Base-by-base conservation (phyloP, 345 rosid species). In the Aurinia saxatilis region DNA sequence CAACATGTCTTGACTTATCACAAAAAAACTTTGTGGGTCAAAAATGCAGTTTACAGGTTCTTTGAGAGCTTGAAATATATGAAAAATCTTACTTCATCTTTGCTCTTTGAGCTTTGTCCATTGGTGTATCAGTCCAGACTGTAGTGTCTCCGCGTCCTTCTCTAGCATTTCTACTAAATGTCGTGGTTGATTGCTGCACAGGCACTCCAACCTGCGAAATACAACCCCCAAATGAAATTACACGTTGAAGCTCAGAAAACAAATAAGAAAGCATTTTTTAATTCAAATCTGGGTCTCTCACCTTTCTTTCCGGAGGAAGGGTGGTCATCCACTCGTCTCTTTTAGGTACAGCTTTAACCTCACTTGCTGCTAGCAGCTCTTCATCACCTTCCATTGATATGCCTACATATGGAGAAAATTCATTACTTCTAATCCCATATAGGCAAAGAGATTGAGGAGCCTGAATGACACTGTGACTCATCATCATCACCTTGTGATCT, bases 301-400 rank as follows among this genome's bases (percentile, higher is more conserved):
- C 96, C 71, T 85, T 88, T 72, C 89, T 79, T 77, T 92, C 96
- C 34, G 95, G 95, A 65, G 98, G 98, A 36, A 92, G 77, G 17
- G 85, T 82, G 51, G 96, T 92, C 98, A 92, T 92, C 98, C 98
- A 92, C 81, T 92, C 98, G 7, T 92, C 96, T 67, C 98, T 77
- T 74, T 70, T 72, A 59, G 81, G 93, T 34, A 75, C 74, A 27
- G 62, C 89, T 66, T 89, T 85, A 68, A 81, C 90, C 63, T 88
- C 86, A 15, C 76, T 57, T 40, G 80, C 84, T 3, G 81, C 93
- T 39, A 92, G 74, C 47, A 92, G 87, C 66, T 89, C 98, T 70
- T 73, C 95, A 78, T 89, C 98, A 35, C 98, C 98, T 67, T 89
- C 98, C 95, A 89, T 83, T 57, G 87, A 77, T 76, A 92, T 86